Percentiles rank a stretch among this genome's conserved stretches.
phyloP scores from a whole-genome alignment of 352 stramenopile species.

The Lagenidium giganteum region DNA sequence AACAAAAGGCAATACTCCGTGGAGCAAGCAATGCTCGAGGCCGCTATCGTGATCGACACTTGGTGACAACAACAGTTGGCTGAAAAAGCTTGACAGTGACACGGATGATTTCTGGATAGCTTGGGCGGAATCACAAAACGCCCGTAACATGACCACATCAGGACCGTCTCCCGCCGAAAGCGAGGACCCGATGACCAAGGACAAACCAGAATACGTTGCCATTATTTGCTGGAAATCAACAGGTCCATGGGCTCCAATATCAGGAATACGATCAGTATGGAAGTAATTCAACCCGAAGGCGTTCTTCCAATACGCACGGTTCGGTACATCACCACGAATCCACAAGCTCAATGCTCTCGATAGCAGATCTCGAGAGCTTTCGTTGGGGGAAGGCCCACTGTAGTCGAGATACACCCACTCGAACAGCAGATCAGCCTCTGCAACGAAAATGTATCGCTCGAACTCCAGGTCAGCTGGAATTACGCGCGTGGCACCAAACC shows the following conservation, averaged over 20 bases:
- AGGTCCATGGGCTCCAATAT: no score
- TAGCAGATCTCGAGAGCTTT: no score
- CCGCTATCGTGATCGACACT: neutral
- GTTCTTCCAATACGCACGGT: no score
- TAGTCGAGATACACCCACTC: constrained; percentile 18
- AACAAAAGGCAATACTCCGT: constrained; percentile 13
- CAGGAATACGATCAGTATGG: no score
- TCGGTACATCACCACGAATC: no score
- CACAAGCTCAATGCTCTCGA: no score
- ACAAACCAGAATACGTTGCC: neutral
- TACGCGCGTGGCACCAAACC: constrained; percentile 18
- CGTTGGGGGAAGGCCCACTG: neutral
- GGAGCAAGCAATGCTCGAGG: constrained; percentile 1
- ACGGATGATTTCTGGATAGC: no score
- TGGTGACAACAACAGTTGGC: no score
- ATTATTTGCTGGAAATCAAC: neutral
- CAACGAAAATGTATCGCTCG: constrained; percentile 17
- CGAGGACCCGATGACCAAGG: constrained; percentile 5
- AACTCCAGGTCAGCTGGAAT: neutral
- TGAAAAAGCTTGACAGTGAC: no score
- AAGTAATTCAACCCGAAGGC: constrained; percentile 16
- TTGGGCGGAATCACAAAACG: constrained; percentile 6
- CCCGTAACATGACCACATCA: constrained; percentile 6
- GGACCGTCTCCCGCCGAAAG: neutral
- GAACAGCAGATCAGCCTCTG: constrained; percentile 17